phyloP scores from a whole-genome alignment of 2,329 filamentous ascomycete genomes.

The Incumbomyces delicatus region DNA sequence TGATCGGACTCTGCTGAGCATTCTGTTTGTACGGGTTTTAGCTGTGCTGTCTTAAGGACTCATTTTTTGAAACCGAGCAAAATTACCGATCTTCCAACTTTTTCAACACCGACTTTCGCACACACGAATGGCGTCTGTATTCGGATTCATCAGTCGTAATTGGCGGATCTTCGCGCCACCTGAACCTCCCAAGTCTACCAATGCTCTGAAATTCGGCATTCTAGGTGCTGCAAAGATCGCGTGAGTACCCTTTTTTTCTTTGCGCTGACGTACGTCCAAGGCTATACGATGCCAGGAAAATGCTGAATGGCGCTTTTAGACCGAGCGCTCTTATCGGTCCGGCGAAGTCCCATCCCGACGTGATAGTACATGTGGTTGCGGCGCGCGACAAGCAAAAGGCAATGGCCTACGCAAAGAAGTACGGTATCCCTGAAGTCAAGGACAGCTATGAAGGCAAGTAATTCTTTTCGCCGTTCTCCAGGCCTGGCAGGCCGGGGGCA shows the following conservation, averaged over 20 bases:
- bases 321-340: conserved; percentile 29
- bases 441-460: conserved; percentile 17
- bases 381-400: conserved; percentile 42
- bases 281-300: background rate
- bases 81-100: too few species aligned
- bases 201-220: conserved; percentile 1
- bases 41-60: too few species aligned
- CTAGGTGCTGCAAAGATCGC: conserved; percentile 6
- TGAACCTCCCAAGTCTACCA: background rate
- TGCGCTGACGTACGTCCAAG: background rate
- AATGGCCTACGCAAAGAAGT: conserved; percentile 40
- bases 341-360: conserved; percentile 44
- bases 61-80: too few species aligned
- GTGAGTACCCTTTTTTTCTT: background rate
- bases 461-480: background rate
- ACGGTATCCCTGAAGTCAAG: conserved; percentile 43
- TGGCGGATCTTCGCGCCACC: background rate
- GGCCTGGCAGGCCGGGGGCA: too few species aligned
- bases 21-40: too few species aligned
- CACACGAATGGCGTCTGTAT: too few species aligned
- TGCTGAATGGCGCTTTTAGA: background rate
- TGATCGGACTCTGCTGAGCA: too few species aligned
- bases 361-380: conserved; percentile 44
- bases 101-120: too few species aligned
- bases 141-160: too few species aligned